These are phyloP conservation scores for Hypoxylon sp. DNA, from an alignment of 2,329 filamentous ascomycete species.

Conservation along the genomic window DNA sequence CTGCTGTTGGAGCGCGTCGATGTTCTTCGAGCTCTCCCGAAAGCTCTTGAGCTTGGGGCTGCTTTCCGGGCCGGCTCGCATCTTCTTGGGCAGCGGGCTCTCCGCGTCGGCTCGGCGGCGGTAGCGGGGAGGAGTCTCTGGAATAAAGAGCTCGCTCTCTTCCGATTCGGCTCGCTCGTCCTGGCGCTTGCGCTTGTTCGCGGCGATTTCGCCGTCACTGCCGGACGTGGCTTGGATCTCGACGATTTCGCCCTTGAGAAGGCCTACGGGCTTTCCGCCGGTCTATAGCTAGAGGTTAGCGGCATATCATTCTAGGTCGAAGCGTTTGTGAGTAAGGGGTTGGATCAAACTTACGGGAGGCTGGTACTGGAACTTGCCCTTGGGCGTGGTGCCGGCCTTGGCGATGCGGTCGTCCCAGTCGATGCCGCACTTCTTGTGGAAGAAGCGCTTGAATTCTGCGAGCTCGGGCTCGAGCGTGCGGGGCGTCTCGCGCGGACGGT, in stretches of 20 bases:
- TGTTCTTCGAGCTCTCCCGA: too few species aligned
- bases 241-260: too few species aligned
- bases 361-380: slow-evolving; percentile 58
- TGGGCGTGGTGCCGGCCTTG: slow-evolving; percentile 50
- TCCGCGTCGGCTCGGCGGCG: too few species aligned
- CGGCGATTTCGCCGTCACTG: background rate
- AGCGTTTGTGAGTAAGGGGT: background rate
- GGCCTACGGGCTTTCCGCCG: background rate
- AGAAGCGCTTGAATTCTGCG: slow-evolving; percentile 67
- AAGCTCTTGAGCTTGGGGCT: too few species aligned
- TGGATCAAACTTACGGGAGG: slow-evolving; percentile 58
- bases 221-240: background rate
- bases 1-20: too few species aligned
- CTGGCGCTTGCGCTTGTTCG: background rate
- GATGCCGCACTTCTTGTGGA: slow-evolving; percentile 68
- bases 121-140: too few species aligned
- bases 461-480: slow-evolving; percentile 60
- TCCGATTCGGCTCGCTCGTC: background rate
- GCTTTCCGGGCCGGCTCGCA: too few species aligned
- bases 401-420: slow-evolving; percentile 69
- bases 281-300: background rate
- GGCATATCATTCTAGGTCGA: too few species aligned
- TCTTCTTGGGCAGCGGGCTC: too few species aligned
- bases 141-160: background rate
- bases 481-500: slow-evolving; percentile 56